Percentiles rank a stretch among this genome's conserved stretches.
phyloP scores from a whole-genome alignment of 1,284 basidiomycete species.

The Irpex lacteus region DNA sequence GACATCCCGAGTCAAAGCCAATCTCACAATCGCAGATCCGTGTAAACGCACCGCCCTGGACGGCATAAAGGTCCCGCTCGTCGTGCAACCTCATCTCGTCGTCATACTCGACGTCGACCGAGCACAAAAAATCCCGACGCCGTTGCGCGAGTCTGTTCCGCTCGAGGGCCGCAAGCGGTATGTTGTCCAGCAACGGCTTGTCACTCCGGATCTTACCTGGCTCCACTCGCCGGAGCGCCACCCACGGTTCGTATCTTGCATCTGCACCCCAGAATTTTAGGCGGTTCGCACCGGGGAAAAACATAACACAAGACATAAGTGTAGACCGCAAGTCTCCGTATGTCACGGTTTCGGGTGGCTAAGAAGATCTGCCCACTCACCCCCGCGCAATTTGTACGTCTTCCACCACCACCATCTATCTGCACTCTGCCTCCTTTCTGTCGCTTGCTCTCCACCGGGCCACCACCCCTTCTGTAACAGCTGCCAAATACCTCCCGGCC shows the following conservation, averaged over 20 bases:
- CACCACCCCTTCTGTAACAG: too few species aligned
- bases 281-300: not conserved
- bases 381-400: too few species aligned
- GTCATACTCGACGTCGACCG: not conserved
- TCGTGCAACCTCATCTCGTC: not conserved
- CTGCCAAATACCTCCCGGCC: too few species aligned
- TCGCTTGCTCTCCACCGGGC: too few species aligned
- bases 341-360: too few species aligned
- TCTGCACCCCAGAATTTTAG: conserved; percentile 1
- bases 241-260: not conserved
- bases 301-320: not conserved
- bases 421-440: too few species aligned
- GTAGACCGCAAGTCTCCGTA: not conserved
- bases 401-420: too few species aligned
- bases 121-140: not conserved
- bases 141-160: not conserved
- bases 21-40: not conserved
- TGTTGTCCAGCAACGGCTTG: conserved; percentile 4
- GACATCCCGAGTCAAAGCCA: not conserved
- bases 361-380: too few species aligned
- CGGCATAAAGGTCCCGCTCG: not conserved
- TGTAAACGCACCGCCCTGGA: not conserved
- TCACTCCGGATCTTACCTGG: conserved; percentile 2
- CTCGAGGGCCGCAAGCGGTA: not conserved
- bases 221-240: conserved; percentile 3